These are phyloP conservation scores for Fusarium miscanthi DNA, from an alignment of 2,329 filamentous ascomycete genomes.

Conservation along the genomic window DNA sequence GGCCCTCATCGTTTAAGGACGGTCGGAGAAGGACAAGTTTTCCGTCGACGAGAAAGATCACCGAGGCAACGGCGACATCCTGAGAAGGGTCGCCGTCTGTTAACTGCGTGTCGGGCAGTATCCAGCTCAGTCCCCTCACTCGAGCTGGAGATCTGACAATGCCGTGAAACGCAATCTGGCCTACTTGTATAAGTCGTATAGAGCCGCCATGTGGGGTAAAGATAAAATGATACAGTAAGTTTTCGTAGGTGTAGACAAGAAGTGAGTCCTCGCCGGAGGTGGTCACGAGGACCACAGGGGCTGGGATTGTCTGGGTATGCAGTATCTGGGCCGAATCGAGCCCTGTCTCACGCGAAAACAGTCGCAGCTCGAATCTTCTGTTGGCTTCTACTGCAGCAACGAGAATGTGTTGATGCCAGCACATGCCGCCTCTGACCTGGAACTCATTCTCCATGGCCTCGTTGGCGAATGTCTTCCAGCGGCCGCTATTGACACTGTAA, in stretches of 20 bases:
- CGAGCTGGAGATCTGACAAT: conserved; percentile 94
- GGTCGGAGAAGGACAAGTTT: conserved; percentile 94
- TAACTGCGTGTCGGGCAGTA: conserved; percentile 90
- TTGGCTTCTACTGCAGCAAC: conserved; percentile 93
- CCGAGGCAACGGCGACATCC: conserved; percentile 92
- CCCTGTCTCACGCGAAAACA: conserved; percentile 88
- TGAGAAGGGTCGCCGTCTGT: conserved; percentile 93
- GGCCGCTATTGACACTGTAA: conserved; percentile 92
- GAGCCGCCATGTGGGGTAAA: conserved; percentile 77
- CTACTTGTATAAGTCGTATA: conserved; percentile 88
- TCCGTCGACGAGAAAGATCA: conserved; percentile 95
- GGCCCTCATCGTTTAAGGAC: conserved; percentile 81
- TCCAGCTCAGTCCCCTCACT: conserved; percentile 94
- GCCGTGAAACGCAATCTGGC: conserved; percentile 96
- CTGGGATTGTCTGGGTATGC: conserved; percentile 80
- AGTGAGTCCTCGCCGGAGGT: conserved; percentile 93
- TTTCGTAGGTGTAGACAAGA: conserved; percentile 96
- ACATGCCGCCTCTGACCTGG: conserved; percentile 94
- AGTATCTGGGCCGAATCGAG: conserved; percentile 79
- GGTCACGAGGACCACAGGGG: conserved; percentile 89
- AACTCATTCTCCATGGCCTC: conserved; percentile 88
- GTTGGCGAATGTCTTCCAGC: conserved; percentile 95
- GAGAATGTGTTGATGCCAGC: conserved; percentile 96
- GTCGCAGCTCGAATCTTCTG: conserved; percentile 83
- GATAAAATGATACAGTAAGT: conserved; percentile 93